These are phyloP conservation scores for Trichodelitschia bisporula DNA, from an alignment of 495 filamentous ascomycete genomes.

Conservation along the genomic window DNA sequence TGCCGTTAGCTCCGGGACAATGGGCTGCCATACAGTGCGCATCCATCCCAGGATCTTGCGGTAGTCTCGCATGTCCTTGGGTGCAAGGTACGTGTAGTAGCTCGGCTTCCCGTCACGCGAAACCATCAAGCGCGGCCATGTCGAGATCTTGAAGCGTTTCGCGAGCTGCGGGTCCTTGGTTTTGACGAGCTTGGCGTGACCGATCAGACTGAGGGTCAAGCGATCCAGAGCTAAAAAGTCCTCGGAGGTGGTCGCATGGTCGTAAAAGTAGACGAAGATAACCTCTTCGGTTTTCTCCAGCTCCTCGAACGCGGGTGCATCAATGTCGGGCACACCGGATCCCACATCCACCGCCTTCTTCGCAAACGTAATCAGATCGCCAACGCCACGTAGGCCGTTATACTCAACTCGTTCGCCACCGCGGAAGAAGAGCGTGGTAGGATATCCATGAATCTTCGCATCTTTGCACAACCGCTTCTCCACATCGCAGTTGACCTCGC, in stretches of 20 bases:
- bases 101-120: slow-evolving; percentile 70
- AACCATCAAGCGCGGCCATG: slow-evolving; percentile 78
- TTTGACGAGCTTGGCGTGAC: slow-evolving; percentile 78
- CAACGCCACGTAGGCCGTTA: slow-evolving; percentile 72
- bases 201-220: slow-evolving; percentile 62
- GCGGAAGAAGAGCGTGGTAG: slow-evolving; percentile 80
- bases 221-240: slow-evolving; percentile 79
- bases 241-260: slow-evolving; percentile 74
- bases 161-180: slow-evolving; percentile 48
- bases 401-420: slow-evolving; percentile 85
- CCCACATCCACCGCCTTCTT: slow-evolving; percentile 63
- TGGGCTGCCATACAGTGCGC: slow-evolving; percentile 89
- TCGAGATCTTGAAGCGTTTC: slow-evolving; percentile 75
- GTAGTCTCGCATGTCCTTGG: slow-evolving; percentile 74
- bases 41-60: slow-evolving; percentile 70
- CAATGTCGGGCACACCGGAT: slow-evolving; percentile 56
- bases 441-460: slow-evolving; percentile 49
- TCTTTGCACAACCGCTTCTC: slow-evolving; percentile 78
- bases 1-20: slow-evolving; percentile 81
- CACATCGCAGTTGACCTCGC: slow-evolving; percentile 84
- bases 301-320: slow-evolving; percentile 48
- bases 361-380: slow-evolving; percentile 67
- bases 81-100: slow-evolving; percentile 64
- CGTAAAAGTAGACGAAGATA: slow-evolving; percentile 91
- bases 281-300: slow-evolving; percentile 87